phyloP scores from a whole-genome alignment of 441 rosid species.

The Populus hybrid region DNA sequence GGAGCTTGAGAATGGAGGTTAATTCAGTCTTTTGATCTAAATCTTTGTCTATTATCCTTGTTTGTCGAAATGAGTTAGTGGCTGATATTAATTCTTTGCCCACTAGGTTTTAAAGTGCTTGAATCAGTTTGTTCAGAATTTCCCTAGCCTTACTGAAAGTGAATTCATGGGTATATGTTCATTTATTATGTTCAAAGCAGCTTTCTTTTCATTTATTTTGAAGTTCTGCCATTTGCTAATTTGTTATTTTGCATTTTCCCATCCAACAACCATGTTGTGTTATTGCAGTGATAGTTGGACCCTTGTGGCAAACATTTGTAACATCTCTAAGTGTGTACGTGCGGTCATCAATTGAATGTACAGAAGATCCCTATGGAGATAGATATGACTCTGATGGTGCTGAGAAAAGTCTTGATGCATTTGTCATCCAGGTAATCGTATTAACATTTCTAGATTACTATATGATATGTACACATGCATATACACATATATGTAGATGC shows the following conservation, averaged over 20 bases:
- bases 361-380: constrained; percentile 75
- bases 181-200: neutral
- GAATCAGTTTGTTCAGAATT: constrained; percentile 90
- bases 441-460: constrained; percentile 6
- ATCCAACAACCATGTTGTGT: constrained; percentile 9
- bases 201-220: constrained; percentile 4
- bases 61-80: constrained; percentile 11
- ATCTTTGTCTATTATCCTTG: constrained; percentile 6
- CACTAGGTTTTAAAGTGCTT: constrained; percentile 85
- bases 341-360: constrained; percentile 73
- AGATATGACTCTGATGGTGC: constrained; percentile 96
- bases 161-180: constrained; percentile 65
- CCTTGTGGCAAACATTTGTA: constrained; percentile 88
- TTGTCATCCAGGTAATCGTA: constrained; percentile 73
- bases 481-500: neutral
- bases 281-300: constrained; percentile 69
- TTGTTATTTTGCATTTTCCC: constrained; percentile 10
- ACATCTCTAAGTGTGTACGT: constrained; percentile 71
- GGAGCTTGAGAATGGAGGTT: constrained; percentile 97
- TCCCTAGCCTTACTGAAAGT: constrained; percentile 60
- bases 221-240: constrained; percentile 10
- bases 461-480: neutral
- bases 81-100: constrained; percentile 12
- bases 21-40: constrained; percentile 22
- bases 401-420: constrained; percentile 92